Percentiles rank a stretch among this genome's conserved stretches.
Conservation (phyloP, 139 green algal species). For the Tetraselmis striata region DNA sequence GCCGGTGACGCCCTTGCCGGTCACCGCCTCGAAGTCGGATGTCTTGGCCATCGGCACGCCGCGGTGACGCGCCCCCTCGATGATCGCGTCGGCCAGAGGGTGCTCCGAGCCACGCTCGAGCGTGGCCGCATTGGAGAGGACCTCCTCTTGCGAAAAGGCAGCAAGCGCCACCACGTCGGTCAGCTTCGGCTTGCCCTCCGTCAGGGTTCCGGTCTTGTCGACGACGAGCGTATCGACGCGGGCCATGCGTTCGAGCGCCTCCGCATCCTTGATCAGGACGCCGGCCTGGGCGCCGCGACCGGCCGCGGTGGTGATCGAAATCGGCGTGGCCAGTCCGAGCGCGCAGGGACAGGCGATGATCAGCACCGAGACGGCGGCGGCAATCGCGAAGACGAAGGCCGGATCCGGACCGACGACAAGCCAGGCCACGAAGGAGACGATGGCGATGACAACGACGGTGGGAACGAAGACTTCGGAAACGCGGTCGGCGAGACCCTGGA, state of each 20-base stretch:
- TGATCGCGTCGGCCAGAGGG: no score
- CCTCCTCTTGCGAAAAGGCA: no score
- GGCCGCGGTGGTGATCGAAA: constrained; percentile 28
- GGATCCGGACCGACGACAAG: no score
- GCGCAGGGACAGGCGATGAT: constrained; percentile 48
- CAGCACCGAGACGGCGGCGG: constrained; percentile 23
- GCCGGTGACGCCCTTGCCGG: no score
- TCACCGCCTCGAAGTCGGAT: no score
- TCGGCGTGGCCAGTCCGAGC: constrained; percentile 52
- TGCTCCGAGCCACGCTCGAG: no score
- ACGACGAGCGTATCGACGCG: constrained; percentile 34
- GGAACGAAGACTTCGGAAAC: constrained; percentile 15
- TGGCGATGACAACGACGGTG: constrained; percentile 37
- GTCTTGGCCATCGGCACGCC: no score
- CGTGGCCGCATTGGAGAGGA: no score
- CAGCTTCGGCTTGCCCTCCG: constrained; percentile 30
- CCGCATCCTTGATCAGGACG: constrained; percentile 45
- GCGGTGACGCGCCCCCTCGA: no score
- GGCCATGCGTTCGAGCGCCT: constrained; percentile 33
- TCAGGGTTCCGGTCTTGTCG: constrained; percentile 57
- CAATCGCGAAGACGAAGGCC: no score
- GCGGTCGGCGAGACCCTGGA: constrained; percentile 29
- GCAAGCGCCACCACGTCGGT: constrained; percentile 1
- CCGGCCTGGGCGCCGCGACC: constrained; percentile 47
- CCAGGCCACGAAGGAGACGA: no score